These are phyloP conservation scores for Brassica hybrid DNA, from an alignment of 441 rosid species.

Conservation along the genomic window DNA sequence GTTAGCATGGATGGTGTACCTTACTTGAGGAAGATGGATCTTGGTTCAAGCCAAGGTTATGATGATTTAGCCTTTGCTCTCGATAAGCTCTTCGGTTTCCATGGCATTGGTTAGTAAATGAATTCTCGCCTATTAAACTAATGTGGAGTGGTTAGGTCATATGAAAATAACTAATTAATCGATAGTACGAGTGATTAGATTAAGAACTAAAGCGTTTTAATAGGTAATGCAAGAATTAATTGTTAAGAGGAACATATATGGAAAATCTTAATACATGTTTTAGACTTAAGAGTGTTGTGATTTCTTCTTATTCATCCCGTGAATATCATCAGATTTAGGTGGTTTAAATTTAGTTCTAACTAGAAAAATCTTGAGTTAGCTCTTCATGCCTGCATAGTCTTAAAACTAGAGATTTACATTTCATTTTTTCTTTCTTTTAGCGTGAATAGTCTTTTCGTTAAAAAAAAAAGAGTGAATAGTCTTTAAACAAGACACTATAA, in stretches of 20 bases:
- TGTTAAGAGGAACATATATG: neutral
- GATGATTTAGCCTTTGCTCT: conserved; percentile 59
- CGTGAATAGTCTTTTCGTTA: neutral
- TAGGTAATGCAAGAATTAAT: conserved; percentile 15
- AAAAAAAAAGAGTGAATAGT: conserved; percentile 15
- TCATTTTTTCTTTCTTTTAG: neutral
- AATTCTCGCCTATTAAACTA: neutral
- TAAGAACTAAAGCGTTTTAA: neutral
- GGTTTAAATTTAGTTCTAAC: no score
- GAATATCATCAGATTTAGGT: no score
- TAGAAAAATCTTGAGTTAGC: no score
- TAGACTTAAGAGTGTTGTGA: no score
- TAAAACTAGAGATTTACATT: conserved; percentile 6
- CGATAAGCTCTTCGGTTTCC: conserved; percentile 66
- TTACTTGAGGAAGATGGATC: conserved; percentile 80
- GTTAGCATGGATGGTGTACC: conserved; percentile 97
- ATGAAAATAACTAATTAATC: neutral
- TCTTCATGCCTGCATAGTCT: neutral
- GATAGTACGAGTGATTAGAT: neutral
- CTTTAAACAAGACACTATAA: neutral
- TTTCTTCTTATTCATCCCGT: no score
- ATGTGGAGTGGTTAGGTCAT: conserved; percentile 5
- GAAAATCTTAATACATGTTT: no score
- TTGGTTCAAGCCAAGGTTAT: conserved; percentile 61
- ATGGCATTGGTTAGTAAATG: conserved; percentile 58